Base-by-base conservation (phyloP, 805 yeast species). In the Candida xyloterini region DNA sequence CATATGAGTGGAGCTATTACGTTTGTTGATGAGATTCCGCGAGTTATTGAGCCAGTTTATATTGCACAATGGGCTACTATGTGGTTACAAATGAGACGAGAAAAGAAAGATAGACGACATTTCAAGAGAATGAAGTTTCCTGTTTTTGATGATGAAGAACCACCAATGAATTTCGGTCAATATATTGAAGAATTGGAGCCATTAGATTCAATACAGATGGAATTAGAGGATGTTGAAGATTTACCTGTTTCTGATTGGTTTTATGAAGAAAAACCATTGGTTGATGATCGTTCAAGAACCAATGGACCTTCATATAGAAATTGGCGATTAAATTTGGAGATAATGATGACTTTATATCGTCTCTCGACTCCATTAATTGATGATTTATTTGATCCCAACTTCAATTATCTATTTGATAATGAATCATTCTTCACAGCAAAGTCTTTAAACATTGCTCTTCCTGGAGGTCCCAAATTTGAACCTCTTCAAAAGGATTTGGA, bases 61-160 rank as follows among this genome's bases (percentile, higher is more conserved):
- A 74, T 74, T 7, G 95, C 99, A 0, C 97, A 90, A 60, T 93
- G 99, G 99, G 90, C 96, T 1, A 73, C 95, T 1, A 74, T 79
- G 68, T 93, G 98, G 98, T 66, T 77, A 10, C 80, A 81, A 65
- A 93, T 93, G 99, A 76, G 97, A 53, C 72, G 91, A 33, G 98
- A 93, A 57, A 93, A 93, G 60, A 76, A 95, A 42, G 98, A 90
- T 57, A 73, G 98, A 51, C 69, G 79, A 24, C 95, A 86, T 57
- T 91, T 93, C 64, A 84, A 87, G 55, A 75, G 99, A 50, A 81
- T 93, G 86, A 74, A 88, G 41, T 85, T 93, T 51, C 99, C 99
- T 1, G 90, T 95, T 0, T 89, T 91, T 64, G 99, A 93, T 61
- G 99, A 93, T 57, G 99, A 93, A 60, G 98, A 91, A 59, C 96